Evolutionary conservation across 495 filamentous ascomycete genomes (phyloP), one percentile per base, ranked within the genome.

Genomic region (Hypoxylon cercidicola): DNA sequence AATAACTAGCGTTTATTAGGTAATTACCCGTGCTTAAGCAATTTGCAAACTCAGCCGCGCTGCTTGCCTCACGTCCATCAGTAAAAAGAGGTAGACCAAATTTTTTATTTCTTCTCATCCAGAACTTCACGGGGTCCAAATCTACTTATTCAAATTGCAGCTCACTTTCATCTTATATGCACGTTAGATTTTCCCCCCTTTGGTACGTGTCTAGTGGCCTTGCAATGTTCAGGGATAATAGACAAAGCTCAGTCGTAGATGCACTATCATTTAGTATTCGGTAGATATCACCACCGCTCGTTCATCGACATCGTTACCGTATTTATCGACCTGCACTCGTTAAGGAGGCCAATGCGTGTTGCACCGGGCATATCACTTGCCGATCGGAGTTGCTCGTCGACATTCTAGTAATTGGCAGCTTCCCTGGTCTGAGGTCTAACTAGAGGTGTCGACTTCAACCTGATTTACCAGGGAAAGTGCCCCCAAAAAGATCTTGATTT

Each of bases 31-130:
- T 11, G 20, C 39, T 34, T 34, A 13, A 51, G 11, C 43, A 41
- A 41, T 19, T 32, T 16, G 57, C 61, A 67, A 67, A 53, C 62
- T 67, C 58, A 67, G 64, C 64, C 64, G 64, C 64, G 58, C 47
- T 19, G 34, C 46, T 4, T 52, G 34, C 18, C 39, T 51, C 46
- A 48, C 46, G 39, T 66, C 5, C 16, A 32, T 32, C 30, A 4
- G 30, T 1, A 43, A 18, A 43, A 16, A 40, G 20, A 20, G 20
- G 40, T 20, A 60, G 32, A 46, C 19, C 34, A 25, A 25, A 8
- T 37, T 20, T 58, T 40, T 47, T 32, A 32, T 32, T 32, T 28
- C 3, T 28, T 28, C 10, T 9, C 32, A 47, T 47, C 21, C 20
- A 18, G n/a, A 49, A 47, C 34, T 25, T 55, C 37, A 37, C 40